These are phyloP conservation scores for Leptomonas seymouri DNA, from an alignment of 208 protist genomes.

Conservation along the genomic window DNA sequence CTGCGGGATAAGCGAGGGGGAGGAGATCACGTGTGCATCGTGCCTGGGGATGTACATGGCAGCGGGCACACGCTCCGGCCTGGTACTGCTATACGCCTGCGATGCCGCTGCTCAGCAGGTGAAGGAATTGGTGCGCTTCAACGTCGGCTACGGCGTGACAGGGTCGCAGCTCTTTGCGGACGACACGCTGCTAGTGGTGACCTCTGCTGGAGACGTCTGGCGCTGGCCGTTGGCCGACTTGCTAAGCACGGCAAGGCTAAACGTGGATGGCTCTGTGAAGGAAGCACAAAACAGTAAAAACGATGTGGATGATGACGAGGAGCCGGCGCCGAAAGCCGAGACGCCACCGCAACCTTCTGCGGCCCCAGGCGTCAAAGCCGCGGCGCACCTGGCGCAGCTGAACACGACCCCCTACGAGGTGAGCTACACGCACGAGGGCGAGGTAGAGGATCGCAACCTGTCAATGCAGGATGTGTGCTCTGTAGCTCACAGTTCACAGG, in stretches of 20 bases:
- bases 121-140: conserved; percentile 72
- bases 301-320: conserved; percentile 22
- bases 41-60: conserved; percentile 56
- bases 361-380: conserved; percentile 1
- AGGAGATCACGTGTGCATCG: conserved; percentile 59
- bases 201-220: conserved; percentile 81
- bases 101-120: conserved; percentile 33
- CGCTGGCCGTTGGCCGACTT: conserved; percentile 75
- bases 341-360: conserved; percentile 17
- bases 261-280: neutral
- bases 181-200: conserved; percentile 72
- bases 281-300: neutral
- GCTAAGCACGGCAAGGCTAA: conserved; percentile 18
- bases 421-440: conserved; percentile 25
- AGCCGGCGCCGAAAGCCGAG: conserved; percentile 12
- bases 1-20: conserved; percentile 6
- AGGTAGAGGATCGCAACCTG: conserved; percentile 20
- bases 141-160: conserved; percentile 80
- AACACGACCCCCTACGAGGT: conserved; percentile 17
- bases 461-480: conserved; percentile 11
- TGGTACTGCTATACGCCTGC: conserved; percentile 68
- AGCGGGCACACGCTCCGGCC: conserved; percentile 66
- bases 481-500: neutral
- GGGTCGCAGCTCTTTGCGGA: conserved; percentile 67
- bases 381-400: neutral